Evolutionary conservation across 1,284 basidiomycete species (phyloP).

Genomic region (Xerocomus alliaceus): DNA sequence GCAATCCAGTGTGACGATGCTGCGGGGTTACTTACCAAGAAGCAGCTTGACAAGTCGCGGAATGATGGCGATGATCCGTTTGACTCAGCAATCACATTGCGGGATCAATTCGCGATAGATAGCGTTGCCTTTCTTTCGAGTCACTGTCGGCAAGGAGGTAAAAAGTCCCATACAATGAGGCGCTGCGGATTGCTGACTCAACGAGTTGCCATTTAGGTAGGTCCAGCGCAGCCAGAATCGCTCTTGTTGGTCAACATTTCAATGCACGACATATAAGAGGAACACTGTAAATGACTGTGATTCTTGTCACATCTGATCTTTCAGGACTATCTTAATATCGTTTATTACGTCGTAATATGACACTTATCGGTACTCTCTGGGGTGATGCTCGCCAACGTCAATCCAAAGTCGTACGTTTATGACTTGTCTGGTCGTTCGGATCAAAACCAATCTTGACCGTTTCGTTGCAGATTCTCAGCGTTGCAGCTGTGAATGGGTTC

Average conservation of each 20-base stretch:
- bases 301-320: neutral
- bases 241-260: too few relatives aligned
- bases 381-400: slow-evolving; percentile 30
- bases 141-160: too few relatives aligned
- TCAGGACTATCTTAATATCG: neutral
- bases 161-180: neutral
- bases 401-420: slow-evolving; percentile 35
- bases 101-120: neutral
- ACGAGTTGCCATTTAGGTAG: too few relatives aligned
- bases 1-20: neutral
- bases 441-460: neutral
- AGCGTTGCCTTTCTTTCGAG: too few relatives aligned
- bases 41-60: neutral
- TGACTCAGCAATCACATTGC: neutral
- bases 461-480: slow-evolving; percentile 27
- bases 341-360: slow-evolving; percentile 17
- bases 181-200: neutral
- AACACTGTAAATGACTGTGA: too few relatives aligned
- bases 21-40: neutral
- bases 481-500: slow-evolving; percentile 27
- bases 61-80: neutral
- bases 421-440: too few relatives aligned
- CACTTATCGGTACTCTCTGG: slow-evolving; percentile 31
- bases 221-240: too few relatives aligned
- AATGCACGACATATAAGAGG: slow-evolving; percentile 11